Percentiles rank a stretch among this genome's conserved stretches.
These are phyloP conservation scores for Paulownia fortunei DNA, from an alignment of 257 asterid genomes.

Conservation along the genomic window DNA sequence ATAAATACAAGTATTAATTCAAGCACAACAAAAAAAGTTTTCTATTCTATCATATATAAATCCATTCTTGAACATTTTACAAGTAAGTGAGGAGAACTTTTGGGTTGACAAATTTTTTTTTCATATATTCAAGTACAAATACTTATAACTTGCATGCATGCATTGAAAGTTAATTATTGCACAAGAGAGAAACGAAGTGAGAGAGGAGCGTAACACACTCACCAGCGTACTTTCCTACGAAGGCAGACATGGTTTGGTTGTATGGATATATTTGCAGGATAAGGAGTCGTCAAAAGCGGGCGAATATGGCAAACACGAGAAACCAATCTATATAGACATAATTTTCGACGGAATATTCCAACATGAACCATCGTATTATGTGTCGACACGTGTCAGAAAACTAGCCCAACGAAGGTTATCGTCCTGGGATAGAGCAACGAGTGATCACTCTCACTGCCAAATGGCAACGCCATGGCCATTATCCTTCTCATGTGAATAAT, in stretches of 20 bases:
- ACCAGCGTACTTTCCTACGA: conserved; percentile 87
- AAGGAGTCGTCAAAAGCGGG: neutral
- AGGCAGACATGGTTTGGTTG: conserved; percentile 74
- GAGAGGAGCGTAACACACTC: conserved; percentile 2
- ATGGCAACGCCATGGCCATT: conserved; percentile 31
- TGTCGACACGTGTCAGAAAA: conserved; percentile 61
- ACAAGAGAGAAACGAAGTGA: neutral
- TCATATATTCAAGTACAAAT: neutral
- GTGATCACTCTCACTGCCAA: conserved; percentile 55
- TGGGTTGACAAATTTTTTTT: neutral
- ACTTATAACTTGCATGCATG: conserved; percentile 4
- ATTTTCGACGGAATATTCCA: conserved; percentile 42
- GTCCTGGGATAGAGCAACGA: conserved; percentile 53
- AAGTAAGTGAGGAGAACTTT: neutral
- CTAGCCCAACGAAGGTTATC: conserved; percentile 74
- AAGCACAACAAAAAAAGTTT: too few relatives aligned
- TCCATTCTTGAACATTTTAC: too few relatives aligned
- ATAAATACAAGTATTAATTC: neutral
- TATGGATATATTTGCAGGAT: neutral
- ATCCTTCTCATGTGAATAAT: conserved; percentile 26
- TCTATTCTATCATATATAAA: too few relatives aligned
- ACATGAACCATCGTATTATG: neutral
- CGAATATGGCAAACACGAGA: conserved; percentile 24
- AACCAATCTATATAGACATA: conserved; percentile 36
- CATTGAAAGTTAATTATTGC: neutral